Evolutionary conservation across 768 basidiomycete species (phyloP).

Genomic region (Phaffia australis): DNA sequence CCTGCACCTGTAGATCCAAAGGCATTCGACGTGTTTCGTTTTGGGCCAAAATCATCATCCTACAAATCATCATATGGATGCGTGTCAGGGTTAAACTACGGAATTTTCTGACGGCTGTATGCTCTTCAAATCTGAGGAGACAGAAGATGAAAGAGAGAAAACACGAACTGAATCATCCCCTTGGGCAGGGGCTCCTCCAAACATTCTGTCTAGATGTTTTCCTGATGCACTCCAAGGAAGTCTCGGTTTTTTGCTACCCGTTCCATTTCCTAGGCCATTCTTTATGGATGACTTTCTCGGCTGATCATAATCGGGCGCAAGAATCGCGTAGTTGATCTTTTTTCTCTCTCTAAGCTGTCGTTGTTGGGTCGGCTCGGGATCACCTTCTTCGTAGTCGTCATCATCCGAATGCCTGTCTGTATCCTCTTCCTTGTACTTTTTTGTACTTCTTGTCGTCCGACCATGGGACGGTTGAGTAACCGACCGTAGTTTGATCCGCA

Average conservation of each 20-base stretch:
- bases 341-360: slow-evolving; percentile 25
- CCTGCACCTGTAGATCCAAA: slow-evolving; percentile 38
- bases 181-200: slow-evolving; percentile 33
- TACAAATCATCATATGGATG: not conserved
- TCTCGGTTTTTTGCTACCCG: not conserved
- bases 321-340: slow-evolving; percentile 23
- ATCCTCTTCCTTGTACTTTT: slow-evolving; percentile 1
- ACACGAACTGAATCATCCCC: slow-evolving; percentile 26
- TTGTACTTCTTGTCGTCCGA: not conserved
- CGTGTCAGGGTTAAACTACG: not conserved
- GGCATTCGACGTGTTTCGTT: slow-evolving; percentile 38
- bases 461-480: not conserved
- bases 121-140: slow-evolving; percentile 7
- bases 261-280: slow-evolving; percentile 8
- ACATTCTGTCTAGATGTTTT: slow-evolving; percentile 31
- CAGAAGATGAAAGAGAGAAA: slow-evolving; percentile 23
- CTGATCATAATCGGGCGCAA: slow-evolving; percentile 13
- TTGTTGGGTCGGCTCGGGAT: not conserved
- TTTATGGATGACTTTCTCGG: not conserved
- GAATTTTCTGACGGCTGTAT: not conserved
- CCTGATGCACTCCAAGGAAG: slow-evolving; percentile 30
- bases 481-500: not conserved
- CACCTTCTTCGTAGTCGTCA: slow-evolving; percentile 3
- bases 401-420: not conserved
- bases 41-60: slow-evolving; percentile 31